Evolutionary conservation across 768 basidiomycete species (phyloP), one percentile per base, ranked within the genome.

Genomic region (Termitomyces sp.): DNA sequence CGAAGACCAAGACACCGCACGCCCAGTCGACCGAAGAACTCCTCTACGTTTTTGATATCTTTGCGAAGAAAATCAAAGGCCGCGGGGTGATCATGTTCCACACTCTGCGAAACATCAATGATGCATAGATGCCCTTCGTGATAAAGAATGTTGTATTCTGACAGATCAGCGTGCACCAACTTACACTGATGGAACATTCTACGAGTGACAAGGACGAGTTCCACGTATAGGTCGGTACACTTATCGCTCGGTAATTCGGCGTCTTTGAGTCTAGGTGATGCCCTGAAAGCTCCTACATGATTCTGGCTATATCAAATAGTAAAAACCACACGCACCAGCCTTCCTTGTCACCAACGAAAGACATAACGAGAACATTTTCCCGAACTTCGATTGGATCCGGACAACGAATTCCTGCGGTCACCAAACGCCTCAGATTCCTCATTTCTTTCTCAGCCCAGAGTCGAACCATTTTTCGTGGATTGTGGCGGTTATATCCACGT

Each of bases 381-480:
- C 94, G 82, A 9, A 97, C 94, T 68, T 98, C 97, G 17, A 95
- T 64, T 2, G 94, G 91, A 45, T 91, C 88, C 1, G 97, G 97
- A 59, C 90, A 91, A 45, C 80, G 79, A 50, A 99, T 83, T 0
- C 91, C 94, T 19, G 91, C 91, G n/a, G 85, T 73, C 9, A 82
- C 78, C 45, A 99, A 73, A 32, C 97, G 82, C 67, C 89, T 88
- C 59, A 99, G 74, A 68, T 99, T 99, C 23, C 97, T 85, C 88
- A 98, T 89, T 71, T 99, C 97, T 73, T 99, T 99, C 72, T 99
- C 97, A 2, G 97, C 97, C 97, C 97, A 99, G 3, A 98, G 72
- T 16, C 94, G 82, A 19, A 99, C 95, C 96, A 99, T 98, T 74
- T 99, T 99, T 27, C 97, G 84, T 16, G 97, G 96, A 67, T 98